Percentiles rank a stretch among this genome's conserved stretches.
These are phyloP conservation scores for Volvariella surrecta DNA, from an alignment of 1,284 basidiomycete species.

Conservation along the genomic window DNA sequence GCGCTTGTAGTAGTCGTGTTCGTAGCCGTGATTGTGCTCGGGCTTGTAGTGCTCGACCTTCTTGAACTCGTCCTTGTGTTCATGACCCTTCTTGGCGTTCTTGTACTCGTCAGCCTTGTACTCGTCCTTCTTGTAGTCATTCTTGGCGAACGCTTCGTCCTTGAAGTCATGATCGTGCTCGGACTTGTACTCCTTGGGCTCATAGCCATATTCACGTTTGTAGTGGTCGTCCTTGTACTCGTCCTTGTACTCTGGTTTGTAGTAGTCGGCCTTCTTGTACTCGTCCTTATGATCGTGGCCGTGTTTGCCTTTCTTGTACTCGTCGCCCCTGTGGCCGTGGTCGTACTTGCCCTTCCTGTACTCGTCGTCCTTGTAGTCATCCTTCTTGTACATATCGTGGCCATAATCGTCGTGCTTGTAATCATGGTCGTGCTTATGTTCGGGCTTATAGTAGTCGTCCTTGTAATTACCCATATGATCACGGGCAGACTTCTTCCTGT, in stretches of 20 bases:
- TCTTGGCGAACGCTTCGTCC: background rate
- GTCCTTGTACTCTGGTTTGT: background rate
- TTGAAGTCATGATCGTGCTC: background rate
- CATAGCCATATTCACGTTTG: background rate
- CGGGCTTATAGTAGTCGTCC: background rate
- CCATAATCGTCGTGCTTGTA: background rate
- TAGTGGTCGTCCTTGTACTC: background rate
- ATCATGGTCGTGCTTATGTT: background rate
- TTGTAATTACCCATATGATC: too few relatives aligned
- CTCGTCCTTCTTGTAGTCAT: background rate
- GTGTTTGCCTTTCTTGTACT: slow-evolving; percentile 2
- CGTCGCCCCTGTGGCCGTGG: background rate
- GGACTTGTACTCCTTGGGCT: background rate
- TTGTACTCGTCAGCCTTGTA: slow-evolving; percentile 1
- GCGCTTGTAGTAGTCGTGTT: slow-evolving; percentile 1
- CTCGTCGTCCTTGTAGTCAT: background rate
- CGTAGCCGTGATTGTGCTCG: background rate
- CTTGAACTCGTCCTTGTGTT: slow-evolving; percentile 4
- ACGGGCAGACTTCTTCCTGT: slow-evolving; percentile 1
- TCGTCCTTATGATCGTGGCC: slow-evolving; percentile 1
- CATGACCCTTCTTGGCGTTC: background rate
- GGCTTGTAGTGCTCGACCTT: background rate
- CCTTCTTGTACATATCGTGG: slow-evolving; percentile 1
- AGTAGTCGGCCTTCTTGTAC: background rate
- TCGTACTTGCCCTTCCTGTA: slow-evolving; percentile 1